These are phyloP conservation scores for Mucor sp. DNA, from an alignment of 371 early-diverging fungal genomes.

Conservation along the genomic window DNA sequence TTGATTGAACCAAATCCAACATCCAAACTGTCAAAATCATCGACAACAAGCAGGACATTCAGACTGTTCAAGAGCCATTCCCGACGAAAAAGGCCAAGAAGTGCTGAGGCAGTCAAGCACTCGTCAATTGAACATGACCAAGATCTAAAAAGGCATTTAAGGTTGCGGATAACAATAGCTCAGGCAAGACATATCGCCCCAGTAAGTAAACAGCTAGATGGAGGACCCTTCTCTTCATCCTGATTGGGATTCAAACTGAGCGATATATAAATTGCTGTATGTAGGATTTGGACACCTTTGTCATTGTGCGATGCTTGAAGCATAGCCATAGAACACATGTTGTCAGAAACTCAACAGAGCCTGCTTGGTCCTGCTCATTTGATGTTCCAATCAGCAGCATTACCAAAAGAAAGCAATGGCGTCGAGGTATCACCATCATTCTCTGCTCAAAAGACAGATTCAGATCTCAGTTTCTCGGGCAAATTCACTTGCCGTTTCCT, in stretches of 20 bases:
- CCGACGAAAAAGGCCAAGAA: background rate
- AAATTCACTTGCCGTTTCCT: slow-evolving; percentile 40
- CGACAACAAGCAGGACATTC: background rate
- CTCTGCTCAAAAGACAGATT: slow-evolving; percentile 55
- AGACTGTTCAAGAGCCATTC: background rate
- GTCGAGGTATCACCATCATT: slow-evolving; percentile 2
- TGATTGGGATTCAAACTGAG: background rate
- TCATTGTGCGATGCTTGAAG: slow-evolving; percentile 50
- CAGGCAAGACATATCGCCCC: slow-evolving; percentile 2
- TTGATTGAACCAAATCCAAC: background rate
- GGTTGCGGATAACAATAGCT: slow-evolving; percentile 1
- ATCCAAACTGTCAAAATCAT: slow-evolving; percentile 1
- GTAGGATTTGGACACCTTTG: slow-evolving; percentile 44
- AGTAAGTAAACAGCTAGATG: background rate
- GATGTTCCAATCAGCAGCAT: slow-evolving; percentile 35
- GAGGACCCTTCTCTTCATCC: background rate
- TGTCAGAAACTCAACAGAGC: slow-evolving; percentile 57
- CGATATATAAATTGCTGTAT: too few relatives aligned
- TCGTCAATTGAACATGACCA: background rate
- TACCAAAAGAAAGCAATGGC: slow-evolving; percentile 11
- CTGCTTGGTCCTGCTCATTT: slow-evolving; percentile 67
- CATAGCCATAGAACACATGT: slow-evolving; percentile 61
- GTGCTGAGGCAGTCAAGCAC: background rate
- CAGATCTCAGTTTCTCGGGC: slow-evolving; percentile 54
- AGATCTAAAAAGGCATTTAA: background rate